A percentile compares a stretch with the other conserved stretches of the same genome.
phyloP scores from a whole-genome alignment of 2,329 filamentous ascomycete species.

The Calonectria leucothoes region DNA sequence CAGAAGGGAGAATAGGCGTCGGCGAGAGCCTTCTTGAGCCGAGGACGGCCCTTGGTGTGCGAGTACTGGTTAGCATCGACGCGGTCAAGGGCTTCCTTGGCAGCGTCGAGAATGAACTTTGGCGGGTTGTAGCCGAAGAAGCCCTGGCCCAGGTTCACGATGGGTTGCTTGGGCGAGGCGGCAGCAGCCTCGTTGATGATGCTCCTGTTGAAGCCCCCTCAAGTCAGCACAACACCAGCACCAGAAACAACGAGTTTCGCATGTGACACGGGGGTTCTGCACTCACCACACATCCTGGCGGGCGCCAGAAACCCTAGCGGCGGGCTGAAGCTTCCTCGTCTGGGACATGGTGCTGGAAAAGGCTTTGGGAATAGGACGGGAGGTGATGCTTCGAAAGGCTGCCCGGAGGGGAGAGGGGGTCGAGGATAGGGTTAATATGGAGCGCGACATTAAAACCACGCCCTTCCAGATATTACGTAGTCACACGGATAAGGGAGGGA shows the following conservation, averaged over 20 bases:
- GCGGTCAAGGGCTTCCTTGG: conserved; percentile 86
- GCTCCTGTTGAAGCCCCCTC: conserved; percentile 59
- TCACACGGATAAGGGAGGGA: conserved; percentile 13
- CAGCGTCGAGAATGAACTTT: conserved; percentile 88
- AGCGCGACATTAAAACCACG: conserved; percentile 40
- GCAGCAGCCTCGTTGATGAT: conserved; percentile 75
- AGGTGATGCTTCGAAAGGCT: conserved; percentile 31
- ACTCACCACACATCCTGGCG: conserved; percentile 65
- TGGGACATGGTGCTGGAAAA: conserved; percentile 53
- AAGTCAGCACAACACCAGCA: background rate
- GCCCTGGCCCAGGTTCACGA: conserved; percentile 74
- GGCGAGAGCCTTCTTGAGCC: conserved; percentile 92
- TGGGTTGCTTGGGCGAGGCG: conserved; percentile 71
- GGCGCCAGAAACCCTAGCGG: conserved; percentile 61
- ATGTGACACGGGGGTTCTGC: conserved; percentile 3
- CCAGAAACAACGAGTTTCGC: background rate
- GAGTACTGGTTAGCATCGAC: conserved; percentile 99
- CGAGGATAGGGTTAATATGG: conserved; percentile 41
- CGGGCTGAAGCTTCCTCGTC: conserved; percentile 61
- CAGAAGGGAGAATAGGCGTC: conserved; percentile 93
- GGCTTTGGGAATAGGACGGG: conserved; percentile 31
- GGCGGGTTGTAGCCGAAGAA: conserved; percentile 96
- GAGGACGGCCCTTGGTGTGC: conserved; percentile 90
- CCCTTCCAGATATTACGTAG: conserved; percentile 21
- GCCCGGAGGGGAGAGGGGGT: conserved; percentile 35